Evolutionary conservation across 2,329 filamentous ascomycete species (phyloP), one percentile per base, ranked within the genome.

Genomic region (Paraphoma chrysanthemicola): DNA sequence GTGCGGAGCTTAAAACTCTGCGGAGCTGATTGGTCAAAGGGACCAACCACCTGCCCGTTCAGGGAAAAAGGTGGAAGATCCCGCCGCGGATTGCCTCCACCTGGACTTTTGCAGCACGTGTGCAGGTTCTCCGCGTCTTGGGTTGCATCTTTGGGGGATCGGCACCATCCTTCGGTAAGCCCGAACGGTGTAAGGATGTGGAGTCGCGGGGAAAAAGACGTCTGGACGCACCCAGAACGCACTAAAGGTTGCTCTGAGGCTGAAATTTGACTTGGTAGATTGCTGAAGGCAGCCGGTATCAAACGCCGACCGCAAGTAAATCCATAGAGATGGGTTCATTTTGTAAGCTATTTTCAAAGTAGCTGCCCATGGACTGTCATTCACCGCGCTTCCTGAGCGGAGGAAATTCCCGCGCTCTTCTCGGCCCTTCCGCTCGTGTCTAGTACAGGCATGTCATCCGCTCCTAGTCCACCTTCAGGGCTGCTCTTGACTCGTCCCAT

Each of bases 401-500:
- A 36, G 33, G 33, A 36, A 36, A 36, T 36, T 44, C 18, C 43
- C 28, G 17, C 43, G 43, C 43, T 29, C 9, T 28, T 29, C 28
- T 23, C 12, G n/a, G 18, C n/a, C 43, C 43, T 38, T 51, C 33
- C 48, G 4, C 12, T 51, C n/a, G 41, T 23, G 17, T 30, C 43
- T 16, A 47, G 16, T n/a, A 36, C 53, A 53, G 59, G 46, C 4
- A 45, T 56, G 28, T 54, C 54, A 10, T 59, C 53, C 9, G 53
- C 46, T 9, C 30, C 51, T 10, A 44, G 30, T 3, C 29, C 48
- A 14, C 29, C 54, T 11, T 57, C 50, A 4, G 30, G 33, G 16
- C 23, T 52, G 16, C 31, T 16, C 16, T 62, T 67, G 2, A 60
- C 54, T 12, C 66, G 51, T 6, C 67, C 68, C 38, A 59, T 66